A percentile compares a stretch with the other conserved stretches of the same genome.
Conservation (phyloP, 768 basidiomycete genomes). For the Phanerochaete sordida region DNA sequence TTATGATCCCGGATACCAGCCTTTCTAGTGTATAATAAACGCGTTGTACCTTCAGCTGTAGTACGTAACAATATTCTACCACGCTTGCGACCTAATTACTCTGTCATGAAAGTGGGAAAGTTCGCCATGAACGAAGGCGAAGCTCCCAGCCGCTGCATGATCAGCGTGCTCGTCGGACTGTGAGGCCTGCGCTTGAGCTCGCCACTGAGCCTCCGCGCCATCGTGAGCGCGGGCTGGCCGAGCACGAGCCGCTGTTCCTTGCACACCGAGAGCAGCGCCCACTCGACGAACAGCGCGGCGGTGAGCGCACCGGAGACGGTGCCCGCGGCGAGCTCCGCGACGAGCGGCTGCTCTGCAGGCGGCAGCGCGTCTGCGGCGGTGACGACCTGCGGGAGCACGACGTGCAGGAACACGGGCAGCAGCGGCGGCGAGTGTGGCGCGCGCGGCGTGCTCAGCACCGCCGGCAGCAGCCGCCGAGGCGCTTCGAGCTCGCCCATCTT, state of each 20-base stretch:
- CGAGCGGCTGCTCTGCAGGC: conserved; percentile 49
- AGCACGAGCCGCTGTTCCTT: conserved; percentile 47
- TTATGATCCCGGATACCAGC: background rate
- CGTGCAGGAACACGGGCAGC: conserved; percentile 69
- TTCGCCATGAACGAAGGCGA: conserved; percentile 67
- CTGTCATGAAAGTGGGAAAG: conserved; percentile 63
- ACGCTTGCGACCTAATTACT: conserved; percentile 16
- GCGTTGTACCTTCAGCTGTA: conserved; percentile 26
- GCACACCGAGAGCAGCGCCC: conserved; percentile 54
- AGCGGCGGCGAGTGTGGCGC: conserved; percentile 53
- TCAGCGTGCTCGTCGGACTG: conserved; percentile 45
- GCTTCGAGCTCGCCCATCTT: conserved; percentile 58
- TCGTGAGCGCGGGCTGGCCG: conserved; percentile 58
- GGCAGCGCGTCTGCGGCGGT: conserved; percentile 50
- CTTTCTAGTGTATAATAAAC: background rate
- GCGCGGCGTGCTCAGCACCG: conserved; percentile 62
- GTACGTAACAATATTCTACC: background rate
- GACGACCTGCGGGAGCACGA: conserved; percentile 62
- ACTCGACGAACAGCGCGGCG: conserved; percentile 66
- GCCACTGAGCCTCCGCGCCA: conserved; percentile 64
- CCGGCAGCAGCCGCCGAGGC: conserved; percentile 63
- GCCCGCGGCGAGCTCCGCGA: conserved; percentile 60
- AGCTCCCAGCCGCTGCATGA: conserved; percentile 59
- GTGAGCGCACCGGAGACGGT: conserved; percentile 65
- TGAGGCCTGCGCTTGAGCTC: conserved; percentile 52